These are phyloP conservation scores for Lithospermum erythrorhizon DNA, from an alignment of 257 asterid genomes.

Conservation along the genomic window DNA sequence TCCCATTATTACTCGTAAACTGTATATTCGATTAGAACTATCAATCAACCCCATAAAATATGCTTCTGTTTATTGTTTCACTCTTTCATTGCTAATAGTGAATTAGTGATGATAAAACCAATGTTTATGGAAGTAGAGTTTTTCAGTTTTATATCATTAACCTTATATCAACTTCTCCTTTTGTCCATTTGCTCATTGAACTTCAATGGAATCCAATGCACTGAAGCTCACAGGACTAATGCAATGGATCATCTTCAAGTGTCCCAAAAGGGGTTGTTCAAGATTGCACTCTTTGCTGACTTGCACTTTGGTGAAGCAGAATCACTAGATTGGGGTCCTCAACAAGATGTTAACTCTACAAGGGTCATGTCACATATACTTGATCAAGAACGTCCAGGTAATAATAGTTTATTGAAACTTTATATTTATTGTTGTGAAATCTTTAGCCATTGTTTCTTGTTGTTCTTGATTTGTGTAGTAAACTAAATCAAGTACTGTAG, in stretches of 20 bases:
- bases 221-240: conserved; percentile 10
- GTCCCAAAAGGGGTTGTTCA: conserved; percentile 41
- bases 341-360: conserved; percentile 50
- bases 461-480: no score
- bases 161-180: conserved; percentile 4
- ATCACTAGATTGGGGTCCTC: conserved; percentile 83
- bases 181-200: conserved; percentile 8
- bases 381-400: conserved; percentile 66
- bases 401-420: neutral
- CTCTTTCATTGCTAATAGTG: no score
- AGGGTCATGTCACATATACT: conserved; percentile 58
- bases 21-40: no score
- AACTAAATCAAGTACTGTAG: no score
- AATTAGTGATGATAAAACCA: neutral
- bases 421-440: no score
- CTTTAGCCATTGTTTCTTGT: no score
- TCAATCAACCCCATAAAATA: no score
- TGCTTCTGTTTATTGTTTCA: neutral
- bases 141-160: neutral
- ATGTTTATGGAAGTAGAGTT: neutral
- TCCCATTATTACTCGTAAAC: no score
- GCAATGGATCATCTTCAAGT: conserved; percentile 28
- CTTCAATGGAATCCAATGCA: conserved; percentile 4
- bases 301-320: conserved; percentile 86
- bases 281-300: conserved; percentile 72